Base-by-base conservation (phyloP, 169 alveolate genomes). In the Plasmodium sp. region DNA sequence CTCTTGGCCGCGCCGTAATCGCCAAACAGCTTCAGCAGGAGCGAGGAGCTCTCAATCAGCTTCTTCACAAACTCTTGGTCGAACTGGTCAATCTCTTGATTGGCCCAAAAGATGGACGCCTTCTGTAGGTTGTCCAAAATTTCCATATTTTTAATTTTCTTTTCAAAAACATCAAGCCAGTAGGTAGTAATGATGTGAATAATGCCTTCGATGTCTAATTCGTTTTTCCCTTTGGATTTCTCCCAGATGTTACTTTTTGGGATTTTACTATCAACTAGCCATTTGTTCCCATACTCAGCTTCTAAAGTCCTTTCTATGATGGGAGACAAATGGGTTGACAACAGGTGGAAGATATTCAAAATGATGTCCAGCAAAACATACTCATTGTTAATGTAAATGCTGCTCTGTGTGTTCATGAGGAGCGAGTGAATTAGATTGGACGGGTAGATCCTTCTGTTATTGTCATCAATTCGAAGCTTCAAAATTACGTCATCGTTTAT, bases 41-140 rank as follows among this genome's bases (percentile, higher is more conserved):
- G 48, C 5, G 95, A 92, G 56, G 95, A 92, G 27, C 95, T 82
- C 75, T 92, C 95, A 36, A 93, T 85, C 27, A 93, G 43, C 41
- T 93, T 85, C 74, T 85, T 81, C 5, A 93, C 97, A 88, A 95
- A 96, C 10, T 75, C 95, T 72, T 96, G 93, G 92, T 95, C 97
- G 58, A 96, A 96, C 43, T 96, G 94, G 51, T 96, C 92, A n/a
- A 96, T 91, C 84, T 96, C 98, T 81, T 96, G 98, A 84, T 96
- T 96, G 14, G 98, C 97, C 98, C 98, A 96, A 93, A 96, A 96
- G 16, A 96, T 96, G 5, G 98, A 95, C 22, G 98, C 98, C 43
- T 96, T 96, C 95, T 96, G 97, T 45, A 84, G 67, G 54, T 43
- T 75, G 10, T 58, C 82, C 3, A 92, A 3, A 27, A 90, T 91